Base-by-base conservation (phyloP, 148 eudicot genomes). In the Rhododendron mucronatum region DNA sequence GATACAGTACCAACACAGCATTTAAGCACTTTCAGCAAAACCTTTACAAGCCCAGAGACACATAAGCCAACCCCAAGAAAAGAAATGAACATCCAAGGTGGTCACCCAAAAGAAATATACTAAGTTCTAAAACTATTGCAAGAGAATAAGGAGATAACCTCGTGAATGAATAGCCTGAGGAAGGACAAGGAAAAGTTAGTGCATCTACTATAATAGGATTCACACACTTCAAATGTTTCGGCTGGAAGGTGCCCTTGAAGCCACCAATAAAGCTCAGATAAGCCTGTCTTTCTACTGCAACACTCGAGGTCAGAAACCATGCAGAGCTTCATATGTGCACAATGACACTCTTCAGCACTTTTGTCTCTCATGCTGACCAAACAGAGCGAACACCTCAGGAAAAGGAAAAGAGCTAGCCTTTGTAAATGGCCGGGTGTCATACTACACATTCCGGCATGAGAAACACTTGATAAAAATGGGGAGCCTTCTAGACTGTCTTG, bases 261-360 rank as follows among this genome's bases (percentile, higher is more conserved):
- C 99, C 99, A 97, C 91, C 88, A 82, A 85, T 88, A 83, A 86
- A 97, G 88, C 88, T 93, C 93, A 59, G 90, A 79, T 53, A 94
- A 83, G 55, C 92, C 94, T 88, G 89, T 89, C 83, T 87, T 88
- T 87, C 83, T 86, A 82, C 81, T 84, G 86, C 83, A 85, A 85
- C 92, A 83, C 59, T 84, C 82, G 23, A 83, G 86, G 80, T 76
- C 80, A 84, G 74, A 59, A 50, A 82, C 85, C 28, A 76, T 65
- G 69, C 63, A 86, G 48, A 86, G 84, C 41, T 83, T 89, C 53
- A 63, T 50, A 85, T 88, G 88, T 85, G 69, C 82, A 87, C 90
- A 90, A 78, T 79, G 51, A 87, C 91, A 86, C 21, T 89, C 85
- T 30, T 85, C 80, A 86, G 83, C 88, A 61, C 84, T 33, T 86